These are phyloP conservation scores for Mortierella sp. DNA, from an alignment of 371 early-diverging fungal species.

Conservation along the genomic window DNA sequence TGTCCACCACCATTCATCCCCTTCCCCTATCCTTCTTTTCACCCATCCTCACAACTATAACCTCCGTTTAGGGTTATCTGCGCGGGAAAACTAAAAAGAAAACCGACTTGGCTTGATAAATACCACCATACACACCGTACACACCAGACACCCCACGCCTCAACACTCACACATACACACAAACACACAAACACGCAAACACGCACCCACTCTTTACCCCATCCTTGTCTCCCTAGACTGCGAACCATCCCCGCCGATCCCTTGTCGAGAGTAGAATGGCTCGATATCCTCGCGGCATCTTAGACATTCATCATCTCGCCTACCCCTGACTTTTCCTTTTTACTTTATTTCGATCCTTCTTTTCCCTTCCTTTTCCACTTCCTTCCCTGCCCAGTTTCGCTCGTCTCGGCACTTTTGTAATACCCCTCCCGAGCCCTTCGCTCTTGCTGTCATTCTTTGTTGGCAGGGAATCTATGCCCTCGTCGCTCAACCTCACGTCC, in stretches of 20 bases:
- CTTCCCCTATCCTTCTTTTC: background rate
- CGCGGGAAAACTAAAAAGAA: background rate
- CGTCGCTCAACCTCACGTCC: background rate
- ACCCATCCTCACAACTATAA: background rate
- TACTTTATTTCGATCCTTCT: background rate
- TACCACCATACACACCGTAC: background rate
- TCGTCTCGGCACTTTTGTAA: conserved; percentile 4
- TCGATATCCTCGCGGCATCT: background rate
- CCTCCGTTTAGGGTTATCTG: background rate
- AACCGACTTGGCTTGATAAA: background rate
- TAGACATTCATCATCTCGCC: background rate
- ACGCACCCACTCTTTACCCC: background rate
- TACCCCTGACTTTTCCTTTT: background rate
- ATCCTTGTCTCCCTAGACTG: background rate
- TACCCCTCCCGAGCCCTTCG: background rate
- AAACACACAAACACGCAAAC: too few relatives aligned
- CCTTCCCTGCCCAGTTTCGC: background rate
- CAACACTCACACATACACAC: too few relatives aligned
- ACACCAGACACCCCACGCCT: too few relatives aligned
- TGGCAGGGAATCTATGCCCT: background rate
- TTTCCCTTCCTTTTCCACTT: background rate
- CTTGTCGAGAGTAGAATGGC: too few relatives aligned
- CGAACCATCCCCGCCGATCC: too few relatives aligned
- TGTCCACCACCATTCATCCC: background rate
- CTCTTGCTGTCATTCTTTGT: background rate